A percentile compares a stretch with the other conserved stretches of the same genome.
Evolutionary conservation across 106 monocot genomes (phyloP).

Genomic region (Hemerocallis citrina): DNA sequence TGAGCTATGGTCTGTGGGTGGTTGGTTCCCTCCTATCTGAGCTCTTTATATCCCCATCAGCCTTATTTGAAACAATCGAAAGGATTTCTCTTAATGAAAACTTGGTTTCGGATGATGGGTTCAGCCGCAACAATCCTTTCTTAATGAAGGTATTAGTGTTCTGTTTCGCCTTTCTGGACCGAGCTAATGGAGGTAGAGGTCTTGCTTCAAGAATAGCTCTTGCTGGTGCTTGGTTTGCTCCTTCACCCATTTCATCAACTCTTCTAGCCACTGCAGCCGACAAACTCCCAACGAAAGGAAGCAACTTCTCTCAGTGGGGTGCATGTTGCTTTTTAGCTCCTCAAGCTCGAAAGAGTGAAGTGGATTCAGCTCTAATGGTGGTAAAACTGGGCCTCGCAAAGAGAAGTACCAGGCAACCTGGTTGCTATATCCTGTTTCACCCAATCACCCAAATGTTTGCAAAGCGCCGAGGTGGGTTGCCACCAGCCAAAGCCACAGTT

Average conservation of each 20-base stretch:
- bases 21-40: conserved; percentile 63
- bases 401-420: conserved; percentile 29
- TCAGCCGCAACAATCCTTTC: conserved; percentile 27
- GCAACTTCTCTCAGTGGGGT: conserved; percentile 27
- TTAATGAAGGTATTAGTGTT: conserved; percentile 44
- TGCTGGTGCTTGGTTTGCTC: conserved; percentile 54
- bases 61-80: conserved; percentile 47
- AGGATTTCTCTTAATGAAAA: conserved; percentile 30
- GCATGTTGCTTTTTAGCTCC: conserved; percentile 28
- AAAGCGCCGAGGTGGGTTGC: conserved; percentile 37
- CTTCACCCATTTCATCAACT: conserved; percentile 43
- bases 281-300: conserved; percentile 28
- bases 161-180: conserved; percentile 39
- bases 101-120: conserved; percentile 25
- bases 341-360: conserved; percentile 34
- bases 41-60: conserved; percentile 44
- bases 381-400: conserved; percentile 57
- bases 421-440: conserved; percentile 67
- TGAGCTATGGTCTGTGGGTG: conserved; percentile 55
- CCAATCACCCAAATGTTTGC: conserved; percentile 60
- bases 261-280: conserved; percentile 38
- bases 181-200: conserved; percentile 20
- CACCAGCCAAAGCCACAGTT: conserved; percentile 48
- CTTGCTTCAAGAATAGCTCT: conserved; percentile 42
- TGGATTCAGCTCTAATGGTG: conserved; percentile 47